Conservation (phyloP, 345 rosid species). For the Chamaenerion angustifolium region DNA sequence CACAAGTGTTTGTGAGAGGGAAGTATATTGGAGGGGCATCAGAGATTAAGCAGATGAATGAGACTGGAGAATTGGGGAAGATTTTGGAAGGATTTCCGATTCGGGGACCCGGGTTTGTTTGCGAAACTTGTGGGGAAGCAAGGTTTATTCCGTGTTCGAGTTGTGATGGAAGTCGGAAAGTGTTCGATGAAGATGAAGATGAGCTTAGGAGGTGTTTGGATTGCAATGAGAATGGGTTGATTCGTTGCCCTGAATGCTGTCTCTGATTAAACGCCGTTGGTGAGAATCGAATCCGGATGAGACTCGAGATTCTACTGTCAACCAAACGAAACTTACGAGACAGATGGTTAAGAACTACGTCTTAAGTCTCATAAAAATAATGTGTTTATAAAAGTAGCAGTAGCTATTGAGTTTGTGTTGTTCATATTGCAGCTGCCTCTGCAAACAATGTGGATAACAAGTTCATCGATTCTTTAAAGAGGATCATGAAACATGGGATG, state of each 20-base stretch:
- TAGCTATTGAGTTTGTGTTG: too few relatives aligned
- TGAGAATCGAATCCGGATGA: too few relatives aligned
- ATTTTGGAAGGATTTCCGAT: conserved; percentile 23
- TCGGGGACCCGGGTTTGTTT: conserved; percentile 14
- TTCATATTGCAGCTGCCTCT: too few relatives aligned
- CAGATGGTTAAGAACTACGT: too few relatives aligned
- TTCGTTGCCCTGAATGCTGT: conserved; percentile 34
- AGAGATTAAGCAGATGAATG: conserved; percentile 28
- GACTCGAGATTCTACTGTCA: too few relatives aligned
- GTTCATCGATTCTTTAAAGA: too few relatives aligned
- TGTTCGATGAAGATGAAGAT: conserved; percentile 24
- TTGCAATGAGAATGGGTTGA: conserved; percentile 38
- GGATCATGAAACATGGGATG: too few relatives aligned
- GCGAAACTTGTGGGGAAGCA: conserved; percentile 31
- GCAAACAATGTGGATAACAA: too few relatives aligned
- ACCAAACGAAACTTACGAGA: too few relatives aligned
- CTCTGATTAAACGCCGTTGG: too few relatives aligned
- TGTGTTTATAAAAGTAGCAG: too few relatives aligned
- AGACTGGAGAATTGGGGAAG: conserved; percentile 24
- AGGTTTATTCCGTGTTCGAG: conserved; percentile 31
- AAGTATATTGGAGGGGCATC: conserved; percentile 29
- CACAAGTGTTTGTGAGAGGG: conserved; percentile 28
- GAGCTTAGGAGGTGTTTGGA: conserved; percentile 19
- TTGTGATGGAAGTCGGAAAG: conserved; percentile 31
- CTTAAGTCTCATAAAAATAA: too few relatives aligned